Conservation (phyloP, 805 yeast genomes). For the Saccharomycopsis babjevae region DNA sequence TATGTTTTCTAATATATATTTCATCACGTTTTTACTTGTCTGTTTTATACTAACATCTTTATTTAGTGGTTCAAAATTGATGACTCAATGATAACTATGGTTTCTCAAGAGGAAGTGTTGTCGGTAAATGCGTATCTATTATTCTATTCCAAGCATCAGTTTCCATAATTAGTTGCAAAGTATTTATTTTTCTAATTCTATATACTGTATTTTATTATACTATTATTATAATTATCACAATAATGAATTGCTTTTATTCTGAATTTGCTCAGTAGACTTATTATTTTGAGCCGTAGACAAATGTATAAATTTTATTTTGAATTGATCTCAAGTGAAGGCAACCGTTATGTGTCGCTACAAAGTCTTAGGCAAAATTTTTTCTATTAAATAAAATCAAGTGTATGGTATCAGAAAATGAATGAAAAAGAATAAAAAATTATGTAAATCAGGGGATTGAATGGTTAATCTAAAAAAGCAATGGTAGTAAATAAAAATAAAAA, state of each 20-base stretch:
- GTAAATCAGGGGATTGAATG: neutral
- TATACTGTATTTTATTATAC: too few species aligned
- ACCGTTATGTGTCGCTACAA: neutral
- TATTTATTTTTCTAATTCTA: neutral
- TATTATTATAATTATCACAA: too few species aligned
- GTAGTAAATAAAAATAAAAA: neutral
- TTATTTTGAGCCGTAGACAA: too few species aligned
- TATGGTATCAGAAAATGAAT: neutral
- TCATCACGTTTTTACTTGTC: neutral
- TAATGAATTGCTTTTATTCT: too few species aligned
- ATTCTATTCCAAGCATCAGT: constrained; percentile 46
- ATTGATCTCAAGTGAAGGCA: neutral
- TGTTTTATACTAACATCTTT: neutral
- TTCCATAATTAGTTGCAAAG: constrained; percentile 7
- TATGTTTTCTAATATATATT: constrained; percentile 14
- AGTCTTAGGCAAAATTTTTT: neutral
- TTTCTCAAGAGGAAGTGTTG: constrained; percentile 55
- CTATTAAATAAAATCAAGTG: neutral
- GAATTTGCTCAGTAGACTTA: too few species aligned
- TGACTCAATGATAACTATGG: constrained; percentile 68
- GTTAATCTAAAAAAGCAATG: neutral
- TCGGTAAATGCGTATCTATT: constrained; percentile 71
- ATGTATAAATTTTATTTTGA: neutral
- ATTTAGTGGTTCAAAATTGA: constrained; percentile 79
- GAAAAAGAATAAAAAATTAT: neutral